phyloP scores from a whole-genome alignment of 306 rosid species.

The Medicago ruthenica region DNA sequence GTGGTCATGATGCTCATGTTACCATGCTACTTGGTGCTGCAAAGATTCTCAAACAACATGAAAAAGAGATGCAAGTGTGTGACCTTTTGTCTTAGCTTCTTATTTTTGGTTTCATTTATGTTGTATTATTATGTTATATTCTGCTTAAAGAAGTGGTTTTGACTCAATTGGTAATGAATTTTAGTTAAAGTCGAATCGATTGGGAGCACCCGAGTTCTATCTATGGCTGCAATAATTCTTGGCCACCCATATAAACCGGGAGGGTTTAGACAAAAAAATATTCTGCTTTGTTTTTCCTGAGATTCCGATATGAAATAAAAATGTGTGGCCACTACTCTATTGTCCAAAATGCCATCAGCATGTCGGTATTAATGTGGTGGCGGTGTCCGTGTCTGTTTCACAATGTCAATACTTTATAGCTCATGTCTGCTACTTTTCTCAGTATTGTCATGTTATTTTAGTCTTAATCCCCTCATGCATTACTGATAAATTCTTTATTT shows the following conservation, averaged over 20 bases:
- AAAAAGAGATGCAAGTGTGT: slow-evolving; percentile 73
- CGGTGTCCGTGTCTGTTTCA: neutral
- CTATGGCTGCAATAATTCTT: neutral
- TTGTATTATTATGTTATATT: neutral
- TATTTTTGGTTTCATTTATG: neutral
- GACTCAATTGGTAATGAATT: neutral
- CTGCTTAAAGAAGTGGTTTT: neutral
- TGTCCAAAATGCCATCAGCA: no score
- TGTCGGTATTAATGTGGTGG: neutral
- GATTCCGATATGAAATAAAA: neutral
- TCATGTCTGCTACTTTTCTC: slow-evolving; percentile 14
- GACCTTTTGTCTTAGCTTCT: neutral
- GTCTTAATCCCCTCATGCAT: slow-evolving; percentile 19
- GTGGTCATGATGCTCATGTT: slow-evolving; percentile 97
- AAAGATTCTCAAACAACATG: slow-evolving; percentile 80
- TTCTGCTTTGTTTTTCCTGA: neutral
- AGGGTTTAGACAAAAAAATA: neutral
- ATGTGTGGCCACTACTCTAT: neutral
- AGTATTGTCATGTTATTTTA: slow-evolving; percentile 1
- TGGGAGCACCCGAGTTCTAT: neutral
- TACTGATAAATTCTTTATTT: slow-evolving; percentile 24
- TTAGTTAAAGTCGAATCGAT: neutral
- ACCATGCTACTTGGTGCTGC: slow-evolving; percentile 95
- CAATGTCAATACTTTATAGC: neutral
- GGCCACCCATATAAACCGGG: neutral